Evolutionary conservation across 352 stramenopile species (phyloP), one percentile per base, ranked within the genome.

Genomic region (Globisporangium acanthophoron): DNA sequence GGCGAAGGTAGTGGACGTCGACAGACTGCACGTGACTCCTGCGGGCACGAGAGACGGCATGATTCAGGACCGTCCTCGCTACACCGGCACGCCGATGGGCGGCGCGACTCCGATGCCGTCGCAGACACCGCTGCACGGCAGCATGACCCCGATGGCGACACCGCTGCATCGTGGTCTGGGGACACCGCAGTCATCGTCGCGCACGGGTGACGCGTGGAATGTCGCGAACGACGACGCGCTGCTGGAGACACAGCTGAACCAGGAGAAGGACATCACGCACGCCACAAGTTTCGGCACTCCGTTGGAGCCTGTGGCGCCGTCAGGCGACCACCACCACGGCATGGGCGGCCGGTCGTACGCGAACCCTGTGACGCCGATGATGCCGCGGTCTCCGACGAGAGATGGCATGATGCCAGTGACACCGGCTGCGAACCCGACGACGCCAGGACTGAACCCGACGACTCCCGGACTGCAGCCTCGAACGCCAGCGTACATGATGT

Each of bases 211-310:
- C 50, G 86, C 84, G 15, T 95, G 86, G 86, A 93, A 92, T 62
- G 79, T 91, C 60, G 80, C 81, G 8, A 95, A 95, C 69, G 86
- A 95, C 60, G 86, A 95, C 48, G 82, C 82, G 9, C 52, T 95
- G 31, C 61, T 95, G 13, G 86, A 95, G 57, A 91, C 84, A 7
- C 85, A 95, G 31, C 83, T 94, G 74, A 93, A 93, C 61, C 86
- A 95, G 56, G 86, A 95, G 60, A 92, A 92, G 62, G 86, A 95
- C 61, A 92, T 95, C 64, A 91, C 86, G 21, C 86, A 95, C 56
- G 86, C 86, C 29, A 92, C 81, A 18, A 95, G 75, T 61, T 95
- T 95, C 50, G 86, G 86, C 9, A 87, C 84, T 18, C 86, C 86
- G 15, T 58, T 95, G 53, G 86, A 94, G 53, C 86, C 84, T 9